Percentiles rank a stretch among this genome's conserved stretches.
These are phyloP conservation scores for Magnolia officinalis DNA, from an alignment of 164 flowering plant genomes.

Conservation along the genomic window DNA sequence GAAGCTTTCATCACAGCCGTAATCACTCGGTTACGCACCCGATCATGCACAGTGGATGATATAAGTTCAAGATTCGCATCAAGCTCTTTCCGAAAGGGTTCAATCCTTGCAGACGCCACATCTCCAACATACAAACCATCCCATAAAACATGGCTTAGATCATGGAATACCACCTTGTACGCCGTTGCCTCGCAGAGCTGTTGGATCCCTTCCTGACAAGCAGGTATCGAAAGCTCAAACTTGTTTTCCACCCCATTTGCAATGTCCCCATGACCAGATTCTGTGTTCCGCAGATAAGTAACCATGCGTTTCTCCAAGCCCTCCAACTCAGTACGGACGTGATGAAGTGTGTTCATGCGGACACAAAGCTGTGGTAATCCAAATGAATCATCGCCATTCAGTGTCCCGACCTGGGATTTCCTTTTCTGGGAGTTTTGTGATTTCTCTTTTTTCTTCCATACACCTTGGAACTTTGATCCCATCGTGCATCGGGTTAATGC, in stretches of 20 bases:
- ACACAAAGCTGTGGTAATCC: conserved; percentile 68
- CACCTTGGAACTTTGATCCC: conserved; percentile 66
- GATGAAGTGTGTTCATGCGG: conserved; percentile 76
- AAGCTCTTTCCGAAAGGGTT: conserved; percentile 64
- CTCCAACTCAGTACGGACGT: conserved; percentile 57
- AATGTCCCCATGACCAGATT: conserved; percentile 33
- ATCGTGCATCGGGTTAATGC: conserved; percentile 82
- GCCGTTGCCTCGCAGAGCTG: conserved; percentile 75
- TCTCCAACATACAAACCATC: conserved; percentile 76
- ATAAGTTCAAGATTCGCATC: conserved; percentile 55
- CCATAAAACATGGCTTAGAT: conserved; percentile 64
- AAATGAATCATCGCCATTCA: conserved; percentile 40
- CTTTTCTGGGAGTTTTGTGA: conserved; percentile 35
- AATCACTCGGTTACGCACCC: conserved; percentile 58
- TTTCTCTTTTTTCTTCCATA: conserved; percentile 84
- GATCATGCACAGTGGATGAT: conserved; percentile 56
- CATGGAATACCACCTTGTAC: conserved; percentile 66
- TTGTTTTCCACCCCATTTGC: conserved; percentile 37
- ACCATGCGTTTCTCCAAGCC: conserved; percentile 46
- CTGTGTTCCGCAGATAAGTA: conserved; percentile 39
- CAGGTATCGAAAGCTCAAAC: conserved; percentile 57
- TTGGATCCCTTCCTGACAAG: conserved; percentile 71
- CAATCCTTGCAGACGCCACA: conserved; percentile 57
- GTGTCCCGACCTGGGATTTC: conserved; percentile 57
- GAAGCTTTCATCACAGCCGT: conserved; percentile 86